These are phyloP conservation scores for Beauveria pseudobassiana DNA, from an alignment of 2,329 filamentous ascomycete genomes.

Conservation along the genomic window DNA sequence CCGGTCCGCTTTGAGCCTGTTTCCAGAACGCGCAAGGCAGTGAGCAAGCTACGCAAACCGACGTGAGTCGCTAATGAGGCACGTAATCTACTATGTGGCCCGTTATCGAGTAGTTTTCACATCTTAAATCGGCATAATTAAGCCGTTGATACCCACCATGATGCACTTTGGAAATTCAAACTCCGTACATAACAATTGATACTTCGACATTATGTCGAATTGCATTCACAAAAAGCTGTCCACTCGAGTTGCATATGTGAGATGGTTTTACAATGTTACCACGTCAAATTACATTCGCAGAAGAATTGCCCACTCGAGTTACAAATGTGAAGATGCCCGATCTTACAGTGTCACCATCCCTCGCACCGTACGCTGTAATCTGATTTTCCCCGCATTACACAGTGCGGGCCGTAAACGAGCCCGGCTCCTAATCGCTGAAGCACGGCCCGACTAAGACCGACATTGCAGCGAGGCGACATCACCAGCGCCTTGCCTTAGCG, in stretches of 20 bases:
- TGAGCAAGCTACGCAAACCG: not conserved
- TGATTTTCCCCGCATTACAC: not conserved
- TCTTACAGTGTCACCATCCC: not conserved
- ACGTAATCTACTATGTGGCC: not conserved
- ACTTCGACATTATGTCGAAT: not conserved
- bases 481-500: conserved; percentile 3
- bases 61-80: not conserved
- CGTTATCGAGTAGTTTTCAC: not conserved
- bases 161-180: not conserved
- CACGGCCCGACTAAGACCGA: conserved; percentile 13
- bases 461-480: conserved; percentile 6
- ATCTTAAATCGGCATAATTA: not conserved
- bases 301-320: not conserved
- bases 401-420: conserved; percentile 7
- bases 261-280: no score
- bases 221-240: not conserved
- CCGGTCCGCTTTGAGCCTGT: not conserved
- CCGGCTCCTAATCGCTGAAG: not conserved
- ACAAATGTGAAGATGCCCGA: no score
- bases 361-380: conserved; percentile 1
- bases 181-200: not conserved
- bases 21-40: not conserved
- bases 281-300: not conserved
- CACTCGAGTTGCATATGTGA: not conserved
- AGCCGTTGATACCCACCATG: not conserved